Percentiles rank a stretch among this genome's conserved stretches.
phyloP scores from a whole-genome alignment of 192 early-diverging fungal species.

The Chytriomyces sp. region DNA sequence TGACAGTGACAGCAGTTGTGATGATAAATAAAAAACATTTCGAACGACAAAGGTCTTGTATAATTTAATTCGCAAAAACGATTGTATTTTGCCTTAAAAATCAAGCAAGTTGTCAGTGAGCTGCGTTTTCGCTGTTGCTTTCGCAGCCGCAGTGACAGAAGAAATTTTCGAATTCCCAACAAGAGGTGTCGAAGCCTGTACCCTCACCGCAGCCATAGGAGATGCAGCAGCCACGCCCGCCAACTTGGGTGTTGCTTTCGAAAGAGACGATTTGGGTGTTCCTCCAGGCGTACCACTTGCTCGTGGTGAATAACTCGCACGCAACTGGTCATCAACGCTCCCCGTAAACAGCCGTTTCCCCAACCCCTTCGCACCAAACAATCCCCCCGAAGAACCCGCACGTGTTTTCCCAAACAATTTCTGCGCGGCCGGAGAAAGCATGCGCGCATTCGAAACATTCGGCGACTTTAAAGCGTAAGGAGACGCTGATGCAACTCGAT shows the following conservation, averaged over 20 bases:
- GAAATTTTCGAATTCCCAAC: not conserved
- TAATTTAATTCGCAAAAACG: no score
- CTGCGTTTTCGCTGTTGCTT: not conserved
- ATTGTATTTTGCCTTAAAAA: not conserved
- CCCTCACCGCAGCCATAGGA: not conserved
- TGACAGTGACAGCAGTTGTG: slow-evolving; percentile 1
- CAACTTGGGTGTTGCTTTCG: not conserved
- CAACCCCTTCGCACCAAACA: not conserved
- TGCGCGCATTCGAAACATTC: not conserved
- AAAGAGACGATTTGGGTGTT: not conserved
- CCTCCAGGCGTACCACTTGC: not conserved
- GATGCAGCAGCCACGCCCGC: not conserved
- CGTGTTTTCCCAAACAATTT: not conserved
- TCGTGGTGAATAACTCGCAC: slow-evolving; percentile 20
- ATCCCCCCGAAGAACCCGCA: not conserved
- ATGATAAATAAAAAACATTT: slow-evolving; percentile 4
- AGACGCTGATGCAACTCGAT: no score
- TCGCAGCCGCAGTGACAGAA: not conserved
- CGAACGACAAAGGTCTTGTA: not conserved
- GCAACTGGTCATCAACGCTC: slow-evolving; percentile 18
- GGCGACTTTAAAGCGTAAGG: not conserved
- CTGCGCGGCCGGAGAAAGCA: slow-evolving; percentile 18
- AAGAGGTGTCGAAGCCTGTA: not conserved
- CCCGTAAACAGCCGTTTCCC: not conserved
- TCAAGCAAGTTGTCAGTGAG: slow-evolving; percentile 29